Evolutionary conservation across 176 grass and related monocot species (phyloP).

Genomic region (barley (Hordeum vulgare)): DNA sequence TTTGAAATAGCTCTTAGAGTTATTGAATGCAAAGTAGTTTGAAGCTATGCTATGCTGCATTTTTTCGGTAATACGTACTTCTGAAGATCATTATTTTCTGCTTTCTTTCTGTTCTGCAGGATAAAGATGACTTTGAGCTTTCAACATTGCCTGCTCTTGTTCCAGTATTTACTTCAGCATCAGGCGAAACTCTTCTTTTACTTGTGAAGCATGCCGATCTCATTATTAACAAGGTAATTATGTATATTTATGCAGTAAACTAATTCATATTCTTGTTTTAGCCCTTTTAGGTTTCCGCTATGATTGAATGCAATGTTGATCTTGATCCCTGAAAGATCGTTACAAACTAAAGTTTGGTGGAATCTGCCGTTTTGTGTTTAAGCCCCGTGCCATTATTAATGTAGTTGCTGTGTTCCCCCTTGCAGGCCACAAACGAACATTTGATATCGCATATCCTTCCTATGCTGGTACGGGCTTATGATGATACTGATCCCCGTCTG

Average conservation of each 20-base stretch:
- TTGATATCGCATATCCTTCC: constrained; percentile 82
- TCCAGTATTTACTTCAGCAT: constrained; percentile 91
- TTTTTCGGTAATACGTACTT: background rate
- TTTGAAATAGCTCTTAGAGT: background rate
- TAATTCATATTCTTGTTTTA: background rate
- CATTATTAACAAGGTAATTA: constrained; percentile 86
- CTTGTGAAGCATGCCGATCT: constrained; percentile 90
- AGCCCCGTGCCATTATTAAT: background rate
- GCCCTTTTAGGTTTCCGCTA: background rate
- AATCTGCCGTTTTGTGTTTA: background rate
- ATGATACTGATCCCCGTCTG: constrained; percentile 94
- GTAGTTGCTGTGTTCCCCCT: background rate
- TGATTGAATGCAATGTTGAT: background rate
- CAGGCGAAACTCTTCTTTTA: constrained; percentile 95
- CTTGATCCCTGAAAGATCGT: constrained; percentile 1
- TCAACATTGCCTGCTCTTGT: constrained; percentile 90
- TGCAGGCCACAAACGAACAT: constrained; percentile 67
- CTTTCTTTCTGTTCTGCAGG: constrained; percentile 36
- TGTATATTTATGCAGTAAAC: constrained; percentile 8
- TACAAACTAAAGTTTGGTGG: background rate
- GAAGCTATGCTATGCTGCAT: background rate
- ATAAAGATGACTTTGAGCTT: constrained; percentile 94
- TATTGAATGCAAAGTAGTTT: constrained; percentile 12
- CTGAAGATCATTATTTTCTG: background rate
- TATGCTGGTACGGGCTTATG: constrained; percentile 91